Base-by-base conservation (phyloP, 768 basidiomycete species). In the Suillus occidentalis region DNA sequence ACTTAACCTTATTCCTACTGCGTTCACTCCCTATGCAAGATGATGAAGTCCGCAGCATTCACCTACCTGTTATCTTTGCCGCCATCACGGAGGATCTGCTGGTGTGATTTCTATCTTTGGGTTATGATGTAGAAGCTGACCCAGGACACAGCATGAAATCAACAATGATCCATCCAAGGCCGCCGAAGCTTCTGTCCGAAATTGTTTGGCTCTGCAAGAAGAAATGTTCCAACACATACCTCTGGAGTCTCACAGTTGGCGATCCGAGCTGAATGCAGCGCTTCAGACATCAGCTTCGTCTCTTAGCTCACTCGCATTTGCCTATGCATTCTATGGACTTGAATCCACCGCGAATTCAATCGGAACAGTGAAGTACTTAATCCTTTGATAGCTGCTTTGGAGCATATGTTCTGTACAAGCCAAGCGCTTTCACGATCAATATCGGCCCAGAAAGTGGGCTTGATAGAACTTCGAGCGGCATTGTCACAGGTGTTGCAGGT, bases 31-130 rank as follows among this genome's bases (percentile, higher is more conserved):
- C 88, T 13, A 73, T 82, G 2, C 92, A 94, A 70, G 97, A 99
- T 69, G 95, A 98, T 66, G 97, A 97, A 72, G 85, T 92, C 31
- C 87, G 86, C 71, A 84, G 80, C 4, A 81, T 95, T 36, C 94
- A 97, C 75, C 77, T 95, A 13, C 95, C 97, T 0, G 76, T 95
- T 50, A 80, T 94, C 16, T 89, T 96, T 64, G 80, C 87, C 2
- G 88, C 86, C 7, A 79, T 93, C 50, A 72, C 90, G 47, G 89
- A 93, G 66, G 71, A 84, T 6, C 67, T 94, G 40, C 78, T 85
- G 66, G 94, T 95, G 74, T 75, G 83, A 59, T 16, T 36, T 20
- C 52, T 4, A 31, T n/a, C 49, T 55, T 0, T 31, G 10, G 47
- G 57, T 25, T 9, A 4, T 16, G 16, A 36, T 18, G 10, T 39